Evolutionary conservation across 495 filamentous ascomycete species (phyloP).

Genomic region (Penicillium lagena): DNA sequence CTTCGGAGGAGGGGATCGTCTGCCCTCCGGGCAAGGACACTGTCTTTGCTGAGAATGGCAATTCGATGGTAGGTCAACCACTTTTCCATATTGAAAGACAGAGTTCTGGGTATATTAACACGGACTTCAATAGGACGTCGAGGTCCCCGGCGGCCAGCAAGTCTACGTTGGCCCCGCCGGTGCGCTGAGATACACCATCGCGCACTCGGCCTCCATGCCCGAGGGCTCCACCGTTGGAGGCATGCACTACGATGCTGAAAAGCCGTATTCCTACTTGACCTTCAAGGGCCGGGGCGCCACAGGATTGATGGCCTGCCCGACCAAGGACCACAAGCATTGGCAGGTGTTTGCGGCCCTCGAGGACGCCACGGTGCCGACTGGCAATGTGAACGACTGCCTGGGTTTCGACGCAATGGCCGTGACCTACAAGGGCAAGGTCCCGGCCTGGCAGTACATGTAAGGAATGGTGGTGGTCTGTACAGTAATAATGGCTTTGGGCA

Average conservation of each 20-base stretch:
- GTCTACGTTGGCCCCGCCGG: slow-evolving; percentile 54
- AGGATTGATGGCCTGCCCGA: slow-evolving; percentile 42
- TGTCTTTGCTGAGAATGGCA: slow-evolving; percentile 30
- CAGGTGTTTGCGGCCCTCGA: slow-evolving; percentile 36
- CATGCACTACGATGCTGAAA: slow-evolving; percentile 29
- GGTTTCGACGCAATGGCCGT: slow-evolving; percentile 32
- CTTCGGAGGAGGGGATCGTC: slow-evolving; percentile 6
- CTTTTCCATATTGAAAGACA: not conserved
- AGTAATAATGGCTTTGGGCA: not conserved
- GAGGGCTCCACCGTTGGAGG: slow-evolving; percentile 40
- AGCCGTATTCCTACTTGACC: slow-evolving; percentile 19
- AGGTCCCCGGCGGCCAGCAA: slow-evolving; percentile 60
- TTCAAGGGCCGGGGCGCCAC: slow-evolving; percentile 25
- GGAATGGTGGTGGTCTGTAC: not conserved
- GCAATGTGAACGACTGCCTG: slow-evolving; percentile 30
- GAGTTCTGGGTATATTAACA: not conserved
- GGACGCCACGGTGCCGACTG: slow-evolving; percentile 34
- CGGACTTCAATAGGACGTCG: slow-evolving; percentile 28
- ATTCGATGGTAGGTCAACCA: slow-evolving; percentile 22
- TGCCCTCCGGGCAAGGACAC: slow-evolving; percentile 42
- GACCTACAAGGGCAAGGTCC: slow-evolving; percentile 15
- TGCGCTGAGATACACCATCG: slow-evolving; percentile 51
- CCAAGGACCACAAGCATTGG: slow-evolving; percentile 23
- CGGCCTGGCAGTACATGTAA: slow-evolving; percentile 40
- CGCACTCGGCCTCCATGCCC: slow-evolving; percentile 54